Base-by-base conservation (phyloP, 192 early-diverging fungal genomes). In the Cetraspora pellucida region DNA sequence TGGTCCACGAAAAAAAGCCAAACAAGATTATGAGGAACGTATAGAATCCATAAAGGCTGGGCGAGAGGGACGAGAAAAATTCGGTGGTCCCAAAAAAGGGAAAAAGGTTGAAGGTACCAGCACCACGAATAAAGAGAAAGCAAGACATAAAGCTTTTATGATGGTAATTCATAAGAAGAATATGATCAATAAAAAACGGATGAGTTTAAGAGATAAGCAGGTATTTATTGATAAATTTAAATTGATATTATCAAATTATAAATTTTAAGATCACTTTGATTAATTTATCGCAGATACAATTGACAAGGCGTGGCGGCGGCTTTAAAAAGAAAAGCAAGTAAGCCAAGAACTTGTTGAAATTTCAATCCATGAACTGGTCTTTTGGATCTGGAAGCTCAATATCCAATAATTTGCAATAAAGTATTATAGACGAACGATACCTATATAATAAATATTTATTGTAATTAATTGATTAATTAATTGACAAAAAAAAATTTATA, bases 131-230 rank as follows among this genome's bases (percentile, higher is more conserved):
- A 87, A 88, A 82, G 95, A 96, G 74, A 99, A 98, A 88, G 77
- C 91, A 77, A 94, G 93, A 81, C 94, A 90, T 75, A 99, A 99
- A 90, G 89, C 91, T 81, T 95, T 91, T 80, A 90, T 90, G 85
- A 99, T 99, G 98, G 87, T 98, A 75, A 87, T 94, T 25, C 97
- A 99, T 85, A 98, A 98, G 87, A 86, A 89, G 58, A 86, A 89
- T 59, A 90, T 95, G 37, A 80, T 89, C 37, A 80, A 80, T 44
- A 95, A 94, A 85, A 86, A 88, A 73, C 93, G 88, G 82, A 85
- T 87, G 66, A 92, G 90, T 79, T 82, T 94, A 78, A 82, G 87
- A 43, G 91, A 95, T 31, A 95, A 93, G 83, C 92, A 91, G 71
- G 83, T 85, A 76, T 64, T 47, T n/a, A 30, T 67, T 27, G 59